These are phyloP conservation scores for Clavulina sp. DNA, from an alignment of 768 basidiomycete species.

Conservation along the genomic window DNA sequence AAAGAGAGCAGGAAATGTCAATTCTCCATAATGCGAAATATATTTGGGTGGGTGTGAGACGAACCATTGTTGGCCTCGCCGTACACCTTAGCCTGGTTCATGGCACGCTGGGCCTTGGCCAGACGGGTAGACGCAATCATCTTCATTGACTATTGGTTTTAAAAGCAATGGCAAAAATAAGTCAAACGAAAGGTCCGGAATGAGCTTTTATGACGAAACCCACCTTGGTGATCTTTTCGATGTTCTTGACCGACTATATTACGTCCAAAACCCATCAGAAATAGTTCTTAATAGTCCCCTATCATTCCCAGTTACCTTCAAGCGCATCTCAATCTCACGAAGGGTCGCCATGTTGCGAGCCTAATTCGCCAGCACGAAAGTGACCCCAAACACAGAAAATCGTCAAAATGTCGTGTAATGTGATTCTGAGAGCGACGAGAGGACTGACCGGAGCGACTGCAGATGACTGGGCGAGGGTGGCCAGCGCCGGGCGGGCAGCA, in stretches of 20 bases:
- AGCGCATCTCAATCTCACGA: slow-evolving; percentile 88
- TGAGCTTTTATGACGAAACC: slow-evolving; percentile 23
- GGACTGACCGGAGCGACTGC: no score
- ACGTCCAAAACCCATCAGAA: background rate
- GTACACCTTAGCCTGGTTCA: slow-evolving; percentile 81
- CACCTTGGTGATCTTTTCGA: slow-evolving; percentile 99
- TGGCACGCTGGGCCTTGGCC: slow-evolving; percentile 84
- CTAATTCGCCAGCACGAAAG: no score
- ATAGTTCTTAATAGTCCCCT: background rate
- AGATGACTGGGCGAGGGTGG: no score
- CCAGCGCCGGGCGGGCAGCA: no score
- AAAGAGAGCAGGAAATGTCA: no score
- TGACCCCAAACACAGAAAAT: no score
- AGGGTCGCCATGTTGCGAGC: slow-evolving; percentile 52
- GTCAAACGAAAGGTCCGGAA: background rate
- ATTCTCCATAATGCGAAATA: slow-evolving; percentile 4
- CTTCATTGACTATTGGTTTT: slow-evolving; percentile 70
- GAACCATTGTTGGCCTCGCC: slow-evolving; percentile 79
- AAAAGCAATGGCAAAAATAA: background rate
- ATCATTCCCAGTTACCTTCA: slow-evolving; percentile 28
- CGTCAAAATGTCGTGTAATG: no score
- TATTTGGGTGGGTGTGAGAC: slow-evolving; percentile 14
- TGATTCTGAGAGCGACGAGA: no score
- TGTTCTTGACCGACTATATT: slow-evolving; percentile 71
- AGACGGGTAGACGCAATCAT: slow-evolving; percentile 98